Conservation (phyloP, 1,284 basidiomycete species). For the Leccinum griseonigrum region DNA sequence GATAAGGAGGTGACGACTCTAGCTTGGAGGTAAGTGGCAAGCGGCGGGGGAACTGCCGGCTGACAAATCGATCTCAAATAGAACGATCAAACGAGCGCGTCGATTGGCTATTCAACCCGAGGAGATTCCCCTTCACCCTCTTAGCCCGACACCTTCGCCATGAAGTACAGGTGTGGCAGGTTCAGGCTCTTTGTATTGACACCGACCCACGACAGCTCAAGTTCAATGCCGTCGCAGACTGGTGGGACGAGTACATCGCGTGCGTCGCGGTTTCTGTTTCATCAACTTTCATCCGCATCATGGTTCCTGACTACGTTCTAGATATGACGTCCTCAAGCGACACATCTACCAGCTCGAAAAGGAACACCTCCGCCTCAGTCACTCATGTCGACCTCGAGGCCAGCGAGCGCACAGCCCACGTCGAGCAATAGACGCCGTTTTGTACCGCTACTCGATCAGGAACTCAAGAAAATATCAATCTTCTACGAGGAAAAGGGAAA, state of each 20-base stretch:
- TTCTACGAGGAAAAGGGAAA: no score
- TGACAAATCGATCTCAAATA: no score
- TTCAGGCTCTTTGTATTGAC: background rate
- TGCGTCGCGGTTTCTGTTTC: conserved; percentile 39
- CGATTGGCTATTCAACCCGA: no score
- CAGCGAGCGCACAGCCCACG: no score
- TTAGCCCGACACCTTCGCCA: conserved; percentile 34
- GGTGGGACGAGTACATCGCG: conserved; percentile 93
- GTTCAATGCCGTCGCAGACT: conserved; percentile 92
- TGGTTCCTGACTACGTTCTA: conserved; percentile 28
- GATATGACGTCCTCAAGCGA: conserved; percentile 88
- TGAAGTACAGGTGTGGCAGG: conserved; percentile 55
- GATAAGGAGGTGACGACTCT: no score
- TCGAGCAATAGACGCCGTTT: no score
- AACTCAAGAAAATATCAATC: no score
- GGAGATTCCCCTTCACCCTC: conserved; percentile 20
- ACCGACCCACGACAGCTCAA: conserved; percentile 53
- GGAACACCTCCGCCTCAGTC: conserved; percentile 46
- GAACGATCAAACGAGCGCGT: no score
- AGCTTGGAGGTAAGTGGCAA: no score
- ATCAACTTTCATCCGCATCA: background rate
- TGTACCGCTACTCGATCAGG: no score
- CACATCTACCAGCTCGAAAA: conserved; percentile 83
- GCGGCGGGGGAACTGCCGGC: no score
- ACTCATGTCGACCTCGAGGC: no score